phyloP scores from a whole-genome alignment of 2,329 filamentous ascomycete species.

The Aspergillus ustus region DNA sequence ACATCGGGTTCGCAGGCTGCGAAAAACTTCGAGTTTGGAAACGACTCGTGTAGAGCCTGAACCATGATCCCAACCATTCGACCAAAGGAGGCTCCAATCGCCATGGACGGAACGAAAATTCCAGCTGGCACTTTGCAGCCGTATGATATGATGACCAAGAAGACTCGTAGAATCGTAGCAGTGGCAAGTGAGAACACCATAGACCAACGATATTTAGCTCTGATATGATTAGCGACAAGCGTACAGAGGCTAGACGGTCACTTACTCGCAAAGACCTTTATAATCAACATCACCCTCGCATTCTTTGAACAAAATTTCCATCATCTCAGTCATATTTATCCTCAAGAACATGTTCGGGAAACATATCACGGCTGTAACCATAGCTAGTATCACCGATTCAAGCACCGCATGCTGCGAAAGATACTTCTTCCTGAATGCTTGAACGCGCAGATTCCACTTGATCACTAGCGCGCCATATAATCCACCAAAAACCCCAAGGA shows the following conservation, averaged over 20 bases:
- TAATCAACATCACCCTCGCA: constrained; percentile 90
- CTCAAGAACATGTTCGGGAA: constrained; percentile 94
- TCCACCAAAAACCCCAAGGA: constrained; percentile 90
- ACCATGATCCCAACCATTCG: constrained; percentile 94
- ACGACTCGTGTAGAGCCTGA: constrained; percentile 82
- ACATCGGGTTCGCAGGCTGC: constrained; percentile 86
- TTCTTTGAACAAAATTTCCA: constrained; percentile 96
- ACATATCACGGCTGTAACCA: constrained; percentile 85
- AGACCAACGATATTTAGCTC: constrained; percentile 69
- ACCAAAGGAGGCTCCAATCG: constrained; percentile 91
- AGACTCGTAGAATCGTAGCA: constrained; percentile 78
- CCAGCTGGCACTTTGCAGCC: constrained; percentile 97
- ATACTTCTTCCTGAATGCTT: constrained; percentile 93
- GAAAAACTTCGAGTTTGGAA: constrained; percentile 84
- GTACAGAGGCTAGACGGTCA: constrained; percentile 14
- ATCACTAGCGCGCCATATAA: constrained; percentile 96
- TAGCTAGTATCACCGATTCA: constrained; percentile 83
- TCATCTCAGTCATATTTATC: constrained; percentile 99
- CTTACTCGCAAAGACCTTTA: constrained; percentile 81
- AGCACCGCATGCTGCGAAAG: constrained; percentile 80
- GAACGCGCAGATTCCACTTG: constrained; percentile 91
- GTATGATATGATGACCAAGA: constrained; percentile 93
- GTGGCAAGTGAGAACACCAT: constrained; percentile 79
- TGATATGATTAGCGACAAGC: constrained; percentile 26
- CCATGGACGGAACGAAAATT: constrained; percentile 98